Evolutionary conservation across 371 early-diverging fungal genomes (phyloP), one percentile per base, ranked within the genome.

Genomic region (Batkoa obscura): DNA sequence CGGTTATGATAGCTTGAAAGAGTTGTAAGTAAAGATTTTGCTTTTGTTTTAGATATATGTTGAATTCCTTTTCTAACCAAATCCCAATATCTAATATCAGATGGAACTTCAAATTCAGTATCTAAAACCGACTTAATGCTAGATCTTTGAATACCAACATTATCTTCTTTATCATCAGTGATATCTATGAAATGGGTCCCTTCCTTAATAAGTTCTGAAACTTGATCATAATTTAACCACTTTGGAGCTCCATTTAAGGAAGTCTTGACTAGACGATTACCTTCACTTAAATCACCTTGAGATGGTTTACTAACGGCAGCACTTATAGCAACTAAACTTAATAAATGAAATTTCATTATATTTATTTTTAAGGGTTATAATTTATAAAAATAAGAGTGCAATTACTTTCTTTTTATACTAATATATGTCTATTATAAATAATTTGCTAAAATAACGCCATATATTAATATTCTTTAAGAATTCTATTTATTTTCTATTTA

Each of bases 1-100:
- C 96, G 79, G 59, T 78, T 96, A 53, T 78, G 72, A 80, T 93
- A 93, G 35, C 62, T 65, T 0, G 87, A 83, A 57, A 94, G 86
- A 31, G 68, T 69, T 8, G 67, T 71, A 58, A 94, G 64, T 15
- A 45, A 45, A 6, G 45, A 13, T 54, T 75, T 67, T 77, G 90
- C 84, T 56, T 64, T 59, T 35, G 71, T 62, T 1, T 77, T 74
- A 23, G 73, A 74, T 56, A 94, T 69, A 42, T 72, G 62, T 6
- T 58, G 66, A 51, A 79, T 67, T 6, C 73, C 8, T 67, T 68
- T 1, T 60, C 41, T 1, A 82, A 84, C 61, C 76, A 71, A 23
- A 69, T 64, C 48, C 79, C 72, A 30, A 76, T 70, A 17, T 58
- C 45, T 9, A 71, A 64, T 1, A 56, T 49, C 48, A 53, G 59